Conservation (phyloP, 2,329 filamentous ascomycete species). For the Venturia aucupariae region DNA sequence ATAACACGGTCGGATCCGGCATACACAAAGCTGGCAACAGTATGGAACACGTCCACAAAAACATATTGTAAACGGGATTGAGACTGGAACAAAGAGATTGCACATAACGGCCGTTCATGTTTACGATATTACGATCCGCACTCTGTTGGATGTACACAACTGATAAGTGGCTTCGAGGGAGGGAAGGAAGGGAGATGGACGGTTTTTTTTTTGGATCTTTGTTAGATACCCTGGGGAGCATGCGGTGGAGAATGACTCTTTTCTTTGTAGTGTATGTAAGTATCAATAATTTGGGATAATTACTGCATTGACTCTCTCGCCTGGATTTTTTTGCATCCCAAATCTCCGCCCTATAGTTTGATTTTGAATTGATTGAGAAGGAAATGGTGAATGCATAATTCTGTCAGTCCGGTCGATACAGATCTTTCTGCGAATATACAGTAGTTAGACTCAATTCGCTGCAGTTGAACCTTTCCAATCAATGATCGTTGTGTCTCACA, state of each 20-base stretch:
- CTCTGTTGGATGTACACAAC: background rate
- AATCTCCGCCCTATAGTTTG: too few relatives aligned
- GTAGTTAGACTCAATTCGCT: too few relatives aligned
- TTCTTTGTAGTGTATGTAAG: background rate
- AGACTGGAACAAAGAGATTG: background rate
- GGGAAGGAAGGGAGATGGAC: background rate
- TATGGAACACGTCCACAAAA: slow-evolving; percentile 4
- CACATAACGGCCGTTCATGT: background rate
- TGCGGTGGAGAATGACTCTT: background rate
- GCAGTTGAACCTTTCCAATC: too few relatives aligned
- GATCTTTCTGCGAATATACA: too few relatives aligned
- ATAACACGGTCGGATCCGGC: background rate
- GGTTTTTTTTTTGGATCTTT: background rate
- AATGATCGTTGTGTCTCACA: too few relatives aligned
- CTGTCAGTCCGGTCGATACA: too few relatives aligned
- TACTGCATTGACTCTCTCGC: background rate
- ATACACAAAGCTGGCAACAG: background rate
- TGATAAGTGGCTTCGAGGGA: too few relatives aligned
- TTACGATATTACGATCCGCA: background rate
- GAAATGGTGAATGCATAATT: too few relatives aligned
- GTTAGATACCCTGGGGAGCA: background rate
- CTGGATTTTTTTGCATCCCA: background rate
- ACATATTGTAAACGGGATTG: background rate
- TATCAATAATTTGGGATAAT: background rate
- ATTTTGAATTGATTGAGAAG: too few relatives aligned